Percentiles rank a stretch among this genome's conserved stretches.
Conservation (phyloP, 2,329 filamentous ascomycete species). For the Neoarthrinium moseri region DNA sequence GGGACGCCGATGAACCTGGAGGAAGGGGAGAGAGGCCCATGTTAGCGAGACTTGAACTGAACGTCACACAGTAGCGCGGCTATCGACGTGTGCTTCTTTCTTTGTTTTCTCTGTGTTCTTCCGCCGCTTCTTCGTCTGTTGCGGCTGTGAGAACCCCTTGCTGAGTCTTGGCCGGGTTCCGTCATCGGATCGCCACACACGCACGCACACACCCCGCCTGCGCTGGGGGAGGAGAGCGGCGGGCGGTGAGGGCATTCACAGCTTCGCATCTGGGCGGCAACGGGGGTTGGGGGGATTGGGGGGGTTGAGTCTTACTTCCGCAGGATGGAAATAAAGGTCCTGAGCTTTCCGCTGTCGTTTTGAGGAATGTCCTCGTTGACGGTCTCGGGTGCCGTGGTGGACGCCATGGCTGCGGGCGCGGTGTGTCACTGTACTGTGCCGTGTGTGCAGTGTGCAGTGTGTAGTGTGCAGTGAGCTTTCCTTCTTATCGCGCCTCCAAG, state of each 20-base stretch:
- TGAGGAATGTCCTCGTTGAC: slow-evolving; percentile 34
- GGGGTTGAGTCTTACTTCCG: slow-evolving; percentile 67
- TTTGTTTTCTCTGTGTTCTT: neutral
- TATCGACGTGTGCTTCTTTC: neutral
- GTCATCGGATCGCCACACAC: slow-evolving; percentile 11
- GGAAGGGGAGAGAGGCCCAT: neutral
- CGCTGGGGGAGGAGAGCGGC: slow-evolving; percentile 5
- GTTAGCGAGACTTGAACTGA: neutral
- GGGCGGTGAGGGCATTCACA: slow-evolving; percentile 10
- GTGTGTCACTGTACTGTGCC: neutral
- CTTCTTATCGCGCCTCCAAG: too few species aligned
- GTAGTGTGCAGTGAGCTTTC: too few species aligned
- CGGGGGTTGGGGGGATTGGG: neutral
- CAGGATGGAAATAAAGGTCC: slow-evolving; percentile 83
- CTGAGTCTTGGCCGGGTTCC: too few species aligned
- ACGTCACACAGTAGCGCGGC: too few species aligned
- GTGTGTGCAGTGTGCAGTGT: neutral
- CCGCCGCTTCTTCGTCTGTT: neutral
- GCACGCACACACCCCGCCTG: slow-evolving; percentile 11
- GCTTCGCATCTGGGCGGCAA: neutral
- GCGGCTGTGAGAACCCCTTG: neutral
- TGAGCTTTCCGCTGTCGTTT: slow-evolving; percentile 85
- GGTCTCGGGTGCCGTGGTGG: slow-evolving; percentile 21
- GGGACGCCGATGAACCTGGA: slow-evolving; percentile 89
- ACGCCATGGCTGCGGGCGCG: slow-evolving; percentile 18